Evolutionary conservation across 345 rosid species (phyloP), one percentile per base, ranked within the genome.

Genomic region (Leavenworthia alabamica): DNA sequence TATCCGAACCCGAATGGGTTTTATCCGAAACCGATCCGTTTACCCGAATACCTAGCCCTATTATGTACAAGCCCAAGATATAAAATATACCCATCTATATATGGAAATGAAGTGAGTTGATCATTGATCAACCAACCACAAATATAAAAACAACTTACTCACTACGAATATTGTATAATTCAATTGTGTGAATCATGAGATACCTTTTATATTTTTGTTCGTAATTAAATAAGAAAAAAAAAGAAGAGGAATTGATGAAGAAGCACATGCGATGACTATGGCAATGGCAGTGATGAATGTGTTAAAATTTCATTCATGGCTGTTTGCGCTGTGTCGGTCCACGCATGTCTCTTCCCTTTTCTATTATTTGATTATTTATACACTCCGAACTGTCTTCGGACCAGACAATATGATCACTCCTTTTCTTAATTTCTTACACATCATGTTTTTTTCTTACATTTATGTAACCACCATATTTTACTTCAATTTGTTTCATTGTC

Each of bases 271-370:
- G 49, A 53, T 3, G 57, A 51, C 61, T 42, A 60, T 13, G 60
- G 27, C 40, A 59, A 51, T 13, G 60, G 27, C 40, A 59, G 4
- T 67, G 40, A 65, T 58, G 72, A 68, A 68, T 67, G 58, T 41
- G 46, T 53, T 39, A 50, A 55, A 41, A 28, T 53, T 44, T 48
- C 58, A 70, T 70, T 70, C 49, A 70, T 70, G 57, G 68, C 74
- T 61, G 68, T 70, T 70, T 70, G 7, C 35, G 50, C 46, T 62
- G 74, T 70, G 64, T 70, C 74, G 68, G 68, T 62, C 68, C 74
- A 70, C 63, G 74, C 74, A 62, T 37, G 74, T 50, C 46, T n/a
- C 52, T 48, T 19, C 35, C 35, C 33, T 56, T 47, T 62, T 19
- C 37, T 26, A 36, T 48, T 8, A 13, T 36, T 36, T 29, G 52